These are phyloP conservation scores for Aspergillus tubingensis DNA, from an alignment of 2,329 filamentous ascomycete genomes.

Conservation along the genomic window DNA sequence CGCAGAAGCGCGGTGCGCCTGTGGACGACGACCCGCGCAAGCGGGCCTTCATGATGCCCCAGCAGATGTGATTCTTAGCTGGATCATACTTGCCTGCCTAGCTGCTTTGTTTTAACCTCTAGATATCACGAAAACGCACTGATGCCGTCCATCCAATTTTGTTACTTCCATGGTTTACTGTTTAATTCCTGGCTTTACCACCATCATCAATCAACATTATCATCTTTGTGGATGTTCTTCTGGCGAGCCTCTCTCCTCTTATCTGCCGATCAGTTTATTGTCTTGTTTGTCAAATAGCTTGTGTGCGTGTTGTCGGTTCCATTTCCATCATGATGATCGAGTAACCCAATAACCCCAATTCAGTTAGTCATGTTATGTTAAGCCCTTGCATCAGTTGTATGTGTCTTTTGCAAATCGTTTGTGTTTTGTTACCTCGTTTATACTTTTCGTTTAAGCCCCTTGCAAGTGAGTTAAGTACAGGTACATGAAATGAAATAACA, in stretches of 20 bases:
- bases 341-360: too few relatives aligned
- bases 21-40: conserved; percentile 25
- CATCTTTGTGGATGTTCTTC: background rate
- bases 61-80: conserved; percentile 12
- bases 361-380: too few relatives aligned
- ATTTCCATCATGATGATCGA: background rate
- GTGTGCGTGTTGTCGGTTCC: background rate
- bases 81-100: background rate
- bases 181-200: background rate
- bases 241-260: background rate
- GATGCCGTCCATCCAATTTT: background rate
- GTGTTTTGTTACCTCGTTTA: too few relatives aligned
- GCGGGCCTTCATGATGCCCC: conserved; percentile 24
- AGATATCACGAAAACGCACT: conserved; percentile 1
- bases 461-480: too few relatives aligned
- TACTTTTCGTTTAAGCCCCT: too few relatives aligned
- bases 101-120: background rate
- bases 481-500: too few relatives aligned
- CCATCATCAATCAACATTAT: too few relatives aligned
- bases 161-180: background rate
- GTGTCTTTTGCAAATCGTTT: background rate
- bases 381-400: background rate
- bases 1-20: conserved; percentile 21
- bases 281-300: background rate
- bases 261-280: background rate